phyloP scores from a whole-genome alignment of 2,329 filamentous ascomycete genomes.

The Ophiosphaerella korrae region DNA sequence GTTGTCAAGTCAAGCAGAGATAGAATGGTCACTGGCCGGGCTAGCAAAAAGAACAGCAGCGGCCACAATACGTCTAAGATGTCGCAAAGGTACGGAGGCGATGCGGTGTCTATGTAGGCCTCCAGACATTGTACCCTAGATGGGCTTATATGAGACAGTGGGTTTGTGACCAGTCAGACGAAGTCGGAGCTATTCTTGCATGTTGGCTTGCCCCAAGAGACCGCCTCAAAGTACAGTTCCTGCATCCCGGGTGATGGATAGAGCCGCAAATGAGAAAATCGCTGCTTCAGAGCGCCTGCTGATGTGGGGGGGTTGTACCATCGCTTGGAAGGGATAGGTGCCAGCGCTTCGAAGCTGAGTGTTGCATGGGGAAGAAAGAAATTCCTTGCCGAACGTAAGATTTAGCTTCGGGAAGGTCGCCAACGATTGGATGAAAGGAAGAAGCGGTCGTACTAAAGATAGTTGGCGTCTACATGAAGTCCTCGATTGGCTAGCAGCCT shows the following conservation, averaged over 20 bases:
- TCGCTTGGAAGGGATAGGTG: constrained; percentile 24
- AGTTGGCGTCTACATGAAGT: constrained; percentile 24
- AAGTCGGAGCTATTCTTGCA: constrained; percentile 34
- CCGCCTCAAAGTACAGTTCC: constrained; percentile 24
- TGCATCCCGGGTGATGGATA: constrained; percentile 25
- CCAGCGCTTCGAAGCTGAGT: constrained; percentile 35
- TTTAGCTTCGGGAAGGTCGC: constrained; percentile 1
- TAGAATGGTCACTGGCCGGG: constrained; percentile 8
- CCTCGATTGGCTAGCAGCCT: constrained; percentile 22
- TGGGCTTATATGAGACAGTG: constrained; percentile 31
- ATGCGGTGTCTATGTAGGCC: constrained; percentile 43
- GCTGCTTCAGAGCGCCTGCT: constrained; percentile 36
- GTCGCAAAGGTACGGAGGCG: constrained; percentile 25
- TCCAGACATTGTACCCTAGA: constrained; percentile 21
- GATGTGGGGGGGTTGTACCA: constrained; percentile 26
- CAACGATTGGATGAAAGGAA: constrained; percentile 28
- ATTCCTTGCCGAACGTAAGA: constrained; percentile 26
- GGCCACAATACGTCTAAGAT: constrained; percentile 31
- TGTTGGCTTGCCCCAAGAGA: constrained; percentile 17
- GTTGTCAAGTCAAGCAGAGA: constrained; percentile 22
- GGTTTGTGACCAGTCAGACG: constrained; percentile 31
- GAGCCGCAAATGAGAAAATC: constrained; percentile 27
- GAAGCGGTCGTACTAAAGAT: constrained; percentile 22
- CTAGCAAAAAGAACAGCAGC: constrained; percentile 17
- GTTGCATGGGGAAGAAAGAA: constrained; percentile 26